Conservation (phyloP, 352 stramenopile genomes). For the Phytophthora europaea region DNA sequence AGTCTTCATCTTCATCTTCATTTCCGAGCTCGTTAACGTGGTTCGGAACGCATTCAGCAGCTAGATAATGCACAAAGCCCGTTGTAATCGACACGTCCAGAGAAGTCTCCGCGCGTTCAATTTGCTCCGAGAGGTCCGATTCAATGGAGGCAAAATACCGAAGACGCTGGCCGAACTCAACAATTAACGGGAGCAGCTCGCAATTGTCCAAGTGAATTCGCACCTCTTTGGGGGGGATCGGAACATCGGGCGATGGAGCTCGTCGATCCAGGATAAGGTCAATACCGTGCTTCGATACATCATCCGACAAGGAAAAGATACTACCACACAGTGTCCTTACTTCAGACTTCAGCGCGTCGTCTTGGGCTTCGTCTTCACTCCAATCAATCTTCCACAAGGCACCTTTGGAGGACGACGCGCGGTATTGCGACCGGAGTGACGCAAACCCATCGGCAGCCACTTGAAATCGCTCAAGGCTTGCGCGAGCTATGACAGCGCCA, state of each 20-base stretch:
- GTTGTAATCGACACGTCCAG: conserved; percentile 75
- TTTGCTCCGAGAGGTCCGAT: conserved; percentile 46
- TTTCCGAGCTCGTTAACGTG: conserved; percentile 19
- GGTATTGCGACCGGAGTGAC: conserved; percentile 63
- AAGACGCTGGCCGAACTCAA: conserved; percentile 57
- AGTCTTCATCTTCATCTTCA: conserved; percentile 6
- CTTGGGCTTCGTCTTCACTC: conserved; percentile 12
- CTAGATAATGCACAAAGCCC: conserved; percentile 64
- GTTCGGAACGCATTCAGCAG: conserved; percentile 54
- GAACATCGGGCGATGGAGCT: conserved; percentile 10
- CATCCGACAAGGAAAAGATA: conserved; percentile 28
- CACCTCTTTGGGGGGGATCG: conserved; percentile 46
- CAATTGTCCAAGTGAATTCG: conserved; percentile 73
- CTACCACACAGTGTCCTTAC: conserved; percentile 26
- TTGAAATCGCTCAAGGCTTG: conserved; percentile 52
- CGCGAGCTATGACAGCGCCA: conserved; percentile 42
- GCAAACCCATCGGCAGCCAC: conserved; percentile 57
- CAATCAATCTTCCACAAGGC: conserved; percentile 65
- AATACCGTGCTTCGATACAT: conserved; percentile 36
- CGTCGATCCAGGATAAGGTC: conserved; percentile 64
- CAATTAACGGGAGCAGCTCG: conserved; percentile 58
- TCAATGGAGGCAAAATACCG: conserved; percentile 62
- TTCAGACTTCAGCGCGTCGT: conserved; percentile 23
- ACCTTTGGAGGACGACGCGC: conserved; percentile 48
- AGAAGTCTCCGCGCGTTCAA: conserved; percentile 31